phyloP scores from a whole-genome alignment of 768 basidiomycete genomes.

The Pleurotus pulmonarius region DNA sequence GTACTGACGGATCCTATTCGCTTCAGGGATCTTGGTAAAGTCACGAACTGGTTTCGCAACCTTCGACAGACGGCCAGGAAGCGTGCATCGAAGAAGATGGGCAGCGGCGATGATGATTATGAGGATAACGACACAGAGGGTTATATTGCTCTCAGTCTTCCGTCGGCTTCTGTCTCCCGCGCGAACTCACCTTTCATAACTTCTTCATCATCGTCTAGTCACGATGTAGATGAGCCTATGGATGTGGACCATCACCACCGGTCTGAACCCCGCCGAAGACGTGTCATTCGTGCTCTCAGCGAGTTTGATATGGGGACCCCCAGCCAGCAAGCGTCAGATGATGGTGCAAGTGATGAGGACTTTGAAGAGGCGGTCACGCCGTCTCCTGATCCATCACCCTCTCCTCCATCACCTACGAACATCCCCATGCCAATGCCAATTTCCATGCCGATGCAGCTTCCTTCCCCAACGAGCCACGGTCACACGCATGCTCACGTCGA shows the following conservation, averaged over 20 bases:
- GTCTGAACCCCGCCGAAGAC: conserved; percentile 13
- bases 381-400: conserved; percentile 45
- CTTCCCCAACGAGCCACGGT: conserved; percentile 3
- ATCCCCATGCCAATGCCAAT: conserved; percentile 1
- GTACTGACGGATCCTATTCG: too few species aligned
- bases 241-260: conserved; percentile 36
- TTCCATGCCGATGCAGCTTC: not conserved
- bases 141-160: conserved; percentile 20
- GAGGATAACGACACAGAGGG: conserved; percentile 25
- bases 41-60: conserved; percentile 88
- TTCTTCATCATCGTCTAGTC: conserved; percentile 44
- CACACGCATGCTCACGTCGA: conserved; percentile 7
- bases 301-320: conserved; percentile 17
- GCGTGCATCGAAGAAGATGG: conserved; percentile 50
- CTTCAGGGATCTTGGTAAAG: conserved; percentile 72
- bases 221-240: conserved; percentile 41
- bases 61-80: conserved; percentile 78
- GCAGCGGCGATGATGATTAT: conserved; percentile 43
- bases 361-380: conserved; percentile 74
- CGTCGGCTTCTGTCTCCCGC: conserved; percentile 46
- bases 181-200: conserved; percentile 46
- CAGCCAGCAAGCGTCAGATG: conserved; percentile 38
- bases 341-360: conserved; percentile 67
- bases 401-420: conserved; percentile 8
- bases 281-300: not conserved